These are phyloP conservation scores for Pseudogymnoascus sp. DNA, from an alignment of 2,329 filamentous ascomycete species.

Conservation along the genomic window DNA sequence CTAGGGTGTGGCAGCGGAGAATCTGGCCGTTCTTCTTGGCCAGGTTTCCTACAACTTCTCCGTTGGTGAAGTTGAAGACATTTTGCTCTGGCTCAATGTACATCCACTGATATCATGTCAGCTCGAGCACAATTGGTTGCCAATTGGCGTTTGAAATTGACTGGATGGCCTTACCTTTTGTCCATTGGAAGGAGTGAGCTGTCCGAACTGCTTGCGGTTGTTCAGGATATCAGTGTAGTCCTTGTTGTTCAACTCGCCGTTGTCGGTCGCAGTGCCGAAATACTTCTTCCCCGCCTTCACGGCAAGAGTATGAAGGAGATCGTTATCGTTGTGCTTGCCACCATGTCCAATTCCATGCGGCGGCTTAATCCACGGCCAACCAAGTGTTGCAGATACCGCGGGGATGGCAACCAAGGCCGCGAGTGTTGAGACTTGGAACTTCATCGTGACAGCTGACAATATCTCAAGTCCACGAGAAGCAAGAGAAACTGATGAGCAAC, in stretches of 20 bases:
- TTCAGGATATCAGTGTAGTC: constrained; percentile 49
- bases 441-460: constrained; percentile 14
- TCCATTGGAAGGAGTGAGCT: constrained; percentile 57
- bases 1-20: constrained; percentile 56
- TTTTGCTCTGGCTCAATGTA: constrained; percentile 50
- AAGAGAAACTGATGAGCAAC: not conserved
- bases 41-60: constrained; percentile 45
- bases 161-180: constrained; percentile 36
- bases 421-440: constrained; percentile 13
- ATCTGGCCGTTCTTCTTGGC: constrained; percentile 43
- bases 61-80: constrained; percentile 51
- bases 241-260: constrained; percentile 43
- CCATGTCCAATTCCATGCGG: not conserved
- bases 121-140: not conserved
- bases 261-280: constrained; percentile 54
- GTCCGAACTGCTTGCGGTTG: constrained; percentile 52
- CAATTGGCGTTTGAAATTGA: constrained; percentile 28
- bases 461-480: not conserved
- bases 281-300: constrained; percentile 47
- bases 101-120: constrained; percentile 40
- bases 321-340: not conserved
- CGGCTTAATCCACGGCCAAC: not conserved
- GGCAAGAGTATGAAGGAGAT: constrained; percentile 34
- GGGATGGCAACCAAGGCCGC: constrained; percentile 15
- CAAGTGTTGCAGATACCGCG: not conserved